Evolutionary conservation across 768 basidiomycete species (phyloP), one percentile per base, ranked within the genome.

Genomic region (Lentinula sp.): DNA sequence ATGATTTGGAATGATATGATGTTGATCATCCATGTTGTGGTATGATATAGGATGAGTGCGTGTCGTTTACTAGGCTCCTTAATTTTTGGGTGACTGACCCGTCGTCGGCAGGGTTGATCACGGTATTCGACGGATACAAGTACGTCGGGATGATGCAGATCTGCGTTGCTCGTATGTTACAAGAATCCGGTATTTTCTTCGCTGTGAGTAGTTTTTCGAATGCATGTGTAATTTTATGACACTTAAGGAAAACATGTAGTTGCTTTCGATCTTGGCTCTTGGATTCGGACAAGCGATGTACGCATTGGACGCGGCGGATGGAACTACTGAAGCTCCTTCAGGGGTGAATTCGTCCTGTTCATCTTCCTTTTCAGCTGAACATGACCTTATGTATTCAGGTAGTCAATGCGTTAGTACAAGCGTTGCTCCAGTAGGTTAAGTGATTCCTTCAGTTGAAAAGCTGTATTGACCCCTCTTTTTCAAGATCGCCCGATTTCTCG

Each of bases 141-240:
- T 91, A 91, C 66, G 85, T 98, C 50, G 95, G 95, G 7, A 94
- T 90, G 0, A 87, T 97, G 87, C 93, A 96, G 70, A 93, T 98
- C 33, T 95, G 95, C 63, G 86, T 96, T 1, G 86, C 91, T 18
- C 81, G 93, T 12, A 98, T 98, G 95, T 74, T 98, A 63, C 87
- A 90, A 68, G 94, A 98, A 73, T 95, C 93, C 18, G 88, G 91
- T 3, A 86, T 97, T 52, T 95, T 95, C 76, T 94, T 95, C 72
- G 90, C 90, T 56, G 90, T 95, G 66, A 42, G 81, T 73, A 28
- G 28, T 28, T 28, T 28, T 28, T 10, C 18, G 4, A 15, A 1
- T 13, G 70, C 86, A 58, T 15, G 45, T 54, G 10, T 45, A 46
- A 10, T 42, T 60, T 52, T 61, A 18, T 51, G 28, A 59, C 28